These are phyloP conservation scores for Plectosphaerella sp. DNA, from an alignment of 2,329 filamentous ascomycete species.

Conservation along the genomic window DNA sequence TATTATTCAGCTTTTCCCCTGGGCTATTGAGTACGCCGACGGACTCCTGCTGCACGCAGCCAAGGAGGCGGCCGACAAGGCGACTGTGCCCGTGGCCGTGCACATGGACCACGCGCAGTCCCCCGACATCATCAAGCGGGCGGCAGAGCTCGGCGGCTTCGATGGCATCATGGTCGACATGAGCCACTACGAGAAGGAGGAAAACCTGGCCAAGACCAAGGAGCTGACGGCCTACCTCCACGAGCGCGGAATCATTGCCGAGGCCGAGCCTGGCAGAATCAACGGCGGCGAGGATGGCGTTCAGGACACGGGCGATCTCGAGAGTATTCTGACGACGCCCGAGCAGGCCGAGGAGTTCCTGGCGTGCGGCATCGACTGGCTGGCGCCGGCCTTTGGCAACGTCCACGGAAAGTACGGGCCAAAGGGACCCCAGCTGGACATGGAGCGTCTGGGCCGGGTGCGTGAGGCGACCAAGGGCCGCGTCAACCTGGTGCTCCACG, in stretches of 20 bases:
- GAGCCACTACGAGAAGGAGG: slow-evolving; percentile 66
- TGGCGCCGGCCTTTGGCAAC: slow-evolving; percentile 73
- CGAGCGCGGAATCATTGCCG: slow-evolving; percentile 57
- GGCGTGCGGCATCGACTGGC: slow-evolving; percentile 65
- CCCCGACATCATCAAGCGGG: slow-evolving; percentile 51
- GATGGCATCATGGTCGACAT: slow-evolving; percentile 77
- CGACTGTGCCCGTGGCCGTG: slow-evolving; percentile 54
- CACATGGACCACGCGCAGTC: slow-evolving; percentile 66
- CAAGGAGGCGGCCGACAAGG: slow-evolving; percentile 47
- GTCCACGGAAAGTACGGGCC: slow-evolving; percentile 71
- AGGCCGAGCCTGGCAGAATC: slow-evolving; percentile 65
- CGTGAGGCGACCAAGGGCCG: slow-evolving; percentile 14
- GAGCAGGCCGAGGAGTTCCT: slow-evolving; percentile 69
- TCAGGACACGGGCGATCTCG: slow-evolving; percentile 47
- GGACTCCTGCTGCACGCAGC: slow-evolving; percentile 48
- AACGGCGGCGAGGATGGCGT: slow-evolving; percentile 66
- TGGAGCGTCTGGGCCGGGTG: slow-evolving; percentile 41
- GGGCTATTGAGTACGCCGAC: slow-evolving; percentile 61
- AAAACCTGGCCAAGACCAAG: slow-evolving; percentile 61
- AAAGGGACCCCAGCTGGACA: slow-evolving; percentile 58
- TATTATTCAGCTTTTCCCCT: slow-evolving; percentile 69
- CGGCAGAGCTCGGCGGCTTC: slow-evolving; percentile 54
- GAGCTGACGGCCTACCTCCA: slow-evolving; percentile 60
- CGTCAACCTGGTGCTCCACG: slow-evolving; percentile 14
- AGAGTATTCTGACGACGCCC: slow-evolving; percentile 56